Conservation (phyloP, 345 rosid genomes). For the Passiflora organensis region DNA sequence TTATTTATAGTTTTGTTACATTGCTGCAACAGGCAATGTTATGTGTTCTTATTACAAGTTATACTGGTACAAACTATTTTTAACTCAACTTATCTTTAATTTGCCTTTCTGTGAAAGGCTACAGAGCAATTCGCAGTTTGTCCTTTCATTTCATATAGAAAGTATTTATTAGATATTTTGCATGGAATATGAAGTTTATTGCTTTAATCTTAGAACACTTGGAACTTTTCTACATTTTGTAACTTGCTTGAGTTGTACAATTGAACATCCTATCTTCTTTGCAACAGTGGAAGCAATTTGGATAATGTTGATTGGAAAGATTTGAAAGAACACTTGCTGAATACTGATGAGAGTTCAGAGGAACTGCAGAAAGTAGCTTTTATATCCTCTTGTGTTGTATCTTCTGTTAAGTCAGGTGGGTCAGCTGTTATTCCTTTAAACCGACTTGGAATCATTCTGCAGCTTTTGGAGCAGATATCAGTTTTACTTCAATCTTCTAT, state of each 20-base stretch:
- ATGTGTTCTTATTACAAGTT: too few relatives aligned
- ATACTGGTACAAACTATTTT: too few relatives aligned
- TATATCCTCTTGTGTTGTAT: conserved; percentile 54
- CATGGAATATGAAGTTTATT: not conserved
- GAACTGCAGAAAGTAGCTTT: conserved; percentile 68
- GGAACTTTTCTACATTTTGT: not conserved
- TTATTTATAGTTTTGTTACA: too few relatives aligned
- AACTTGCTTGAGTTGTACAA: conserved; percentile 7
- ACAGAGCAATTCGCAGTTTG: too few relatives aligned
- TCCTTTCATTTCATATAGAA: too few relatives aligned
- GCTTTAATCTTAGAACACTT: not conserved
- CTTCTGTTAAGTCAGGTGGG: conserved; percentile 66
- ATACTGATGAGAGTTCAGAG: conserved; percentile 39
- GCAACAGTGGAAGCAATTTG: conserved; percentile 20
- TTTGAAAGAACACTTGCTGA: conserved; percentile 32
- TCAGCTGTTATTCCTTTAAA: conserved; percentile 62
- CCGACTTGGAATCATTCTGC: conserved; percentile 51
- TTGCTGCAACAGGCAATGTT: too few relatives aligned
- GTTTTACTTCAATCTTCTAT: conserved; percentile 45
- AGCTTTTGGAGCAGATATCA: conserved; percentile 61
- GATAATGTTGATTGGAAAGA: conserved; percentile 28
- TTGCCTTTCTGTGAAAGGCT: too few relatives aligned
- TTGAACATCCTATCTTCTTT: conserved; percentile 8
- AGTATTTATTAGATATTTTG: not conserved
- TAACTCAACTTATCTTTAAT: too few relatives aligned